Evolutionary conservation across 441 rosid genomes (phyloP).

Genomic region (Syzygium malaccense): DNA sequence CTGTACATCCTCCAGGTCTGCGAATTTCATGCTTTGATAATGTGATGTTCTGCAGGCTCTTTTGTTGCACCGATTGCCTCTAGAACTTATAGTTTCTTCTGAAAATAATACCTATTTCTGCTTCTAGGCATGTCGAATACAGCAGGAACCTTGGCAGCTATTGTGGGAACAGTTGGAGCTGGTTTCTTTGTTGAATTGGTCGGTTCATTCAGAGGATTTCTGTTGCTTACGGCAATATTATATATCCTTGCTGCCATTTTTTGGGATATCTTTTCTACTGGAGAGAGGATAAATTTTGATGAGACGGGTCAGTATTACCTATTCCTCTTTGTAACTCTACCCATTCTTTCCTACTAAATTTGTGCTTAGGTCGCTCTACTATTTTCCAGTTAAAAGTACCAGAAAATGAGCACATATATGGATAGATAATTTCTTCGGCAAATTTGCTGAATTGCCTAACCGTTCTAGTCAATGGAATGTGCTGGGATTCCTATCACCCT

Average conservation of each 20-base stretch:
- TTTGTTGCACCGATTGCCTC: not conserved
- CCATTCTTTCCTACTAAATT: not conserved
- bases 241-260: constrained; percentile 72
- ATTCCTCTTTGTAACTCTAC: not conserved
- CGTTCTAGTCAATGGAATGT: not conserved
- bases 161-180: constrained; percentile 90
- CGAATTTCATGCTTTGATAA: not conserved
- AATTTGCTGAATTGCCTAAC: not conserved
- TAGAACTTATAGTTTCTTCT: not conserved
- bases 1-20: not conserved
- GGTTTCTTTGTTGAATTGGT: constrained; percentile 84
- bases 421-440: not conserved
- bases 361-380: not conserved
- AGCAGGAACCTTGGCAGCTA: constrained; percentile 86
- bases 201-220: constrained; percentile 91
- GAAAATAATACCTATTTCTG: not conserved
- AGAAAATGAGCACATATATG: not conserved
- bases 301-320: constrained; percentile 30
- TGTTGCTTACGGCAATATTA: constrained; percentile 61
- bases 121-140: constrained; percentile 73
- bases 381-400: not conserved
- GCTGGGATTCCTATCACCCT: not conserved
- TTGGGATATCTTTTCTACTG: constrained; percentile 69
- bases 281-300: constrained; percentile 74
- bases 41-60: not conserved